Evolutionary conservation across 441 rosid genomes (phyloP), one percentile per base, ranked within the genome.

Genomic region (Capsella rubella): DNA sequence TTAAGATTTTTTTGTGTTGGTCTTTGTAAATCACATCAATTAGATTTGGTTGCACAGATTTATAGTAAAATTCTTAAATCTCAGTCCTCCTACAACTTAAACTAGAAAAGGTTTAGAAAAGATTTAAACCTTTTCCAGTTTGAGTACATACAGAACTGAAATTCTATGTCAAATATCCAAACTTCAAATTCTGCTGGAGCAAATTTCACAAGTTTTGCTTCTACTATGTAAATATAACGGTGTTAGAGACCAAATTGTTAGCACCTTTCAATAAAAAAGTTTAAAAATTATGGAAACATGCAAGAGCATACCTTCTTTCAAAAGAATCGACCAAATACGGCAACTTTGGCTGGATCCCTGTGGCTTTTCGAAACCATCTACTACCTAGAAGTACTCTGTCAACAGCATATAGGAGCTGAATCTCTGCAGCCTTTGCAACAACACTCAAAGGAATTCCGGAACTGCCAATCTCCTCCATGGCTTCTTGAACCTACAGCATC

Each of bases 341-440:
- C 81, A 89, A 89, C 76, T 89, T 86, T 25, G 99, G 98, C 73
- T 95, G 98, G 82, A 95, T 95, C 53, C 99, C 97, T 11, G 93
- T 86, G 29, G 91, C 93, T 84, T 92, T 95, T 56, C 99, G 88
- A 78, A 92, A 84, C 98, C 99, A 95, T 82, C 95, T 84, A 71
- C 89, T 91, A 54, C 99, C 98, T 55, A 95, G 67, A 40, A 95
- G 85, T 64, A 89, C 85, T 79, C 76, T 91, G 67, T 95, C 99
- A 27, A 95, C 90, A 11, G 91, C 90, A 79, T 92, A 83, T 40
- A 85, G 82, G 40, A 95, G 93, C 80, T 91, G 92, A 75, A 95
- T 87, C 84, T 90, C 98, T 63, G 95, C 98, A 82, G 95, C 97
- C 84, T 92, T 95, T 62, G 98, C 92, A 82, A 95, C 88, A 66